These are phyloP conservation scores for Termitomyces sp. DNA, from an alignment of 768 basidiomycete genomes.

Conservation along the genomic window DNA sequence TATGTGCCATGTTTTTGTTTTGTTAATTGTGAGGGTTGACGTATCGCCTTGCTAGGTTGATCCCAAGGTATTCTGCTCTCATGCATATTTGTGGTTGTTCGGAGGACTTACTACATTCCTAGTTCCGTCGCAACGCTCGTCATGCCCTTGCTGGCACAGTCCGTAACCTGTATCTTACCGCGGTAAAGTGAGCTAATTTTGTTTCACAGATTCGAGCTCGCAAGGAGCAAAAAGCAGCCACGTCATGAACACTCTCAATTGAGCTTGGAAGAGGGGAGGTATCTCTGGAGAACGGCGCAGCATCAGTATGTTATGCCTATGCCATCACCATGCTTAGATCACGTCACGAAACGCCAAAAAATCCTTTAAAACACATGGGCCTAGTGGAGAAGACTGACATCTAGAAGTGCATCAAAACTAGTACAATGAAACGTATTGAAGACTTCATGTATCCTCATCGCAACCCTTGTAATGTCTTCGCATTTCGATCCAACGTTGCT, in stretches of 20 bases:
- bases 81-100: background rate
- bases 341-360: slow-evolving; percentile 11
- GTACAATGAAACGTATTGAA: background rate
- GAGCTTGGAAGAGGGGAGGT: slow-evolving; percentile 3
- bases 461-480: slow-evolving; percentile 30
- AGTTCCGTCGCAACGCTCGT: slow-evolving; percentile 85
- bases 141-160: slow-evolving; percentile 74
- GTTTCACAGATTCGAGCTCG: slow-evolving; percentile 58
- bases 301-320: slow-evolving; percentile 13
- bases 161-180: slow-evolving; percentile 20
- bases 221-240: slow-evolving; percentile 49
- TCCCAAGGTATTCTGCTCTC: slow-evolving; percentile 48
- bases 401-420: background rate
- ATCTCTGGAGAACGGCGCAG: slow-evolving; percentile 6
- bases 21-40: background rate
- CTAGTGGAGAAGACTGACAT: background rate
- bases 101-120: slow-evolving; percentile 8
- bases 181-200: slow-evolving; percentile 3
- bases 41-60: slow-evolving; percentile 51
- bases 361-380: slow-evolving; percentile 10
- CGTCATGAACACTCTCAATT: slow-evolving; percentile 21
- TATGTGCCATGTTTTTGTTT: slow-evolving; percentile 38
- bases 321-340: slow-evolving; percentile 11
- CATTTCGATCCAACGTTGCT: slow-evolving; percentile 55
- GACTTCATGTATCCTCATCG: slow-evolving; percentile 8